Base-by-base conservation (phyloP, 2,329 filamentous ascomycete genomes). In the Thelonectria blattea region DNA sequence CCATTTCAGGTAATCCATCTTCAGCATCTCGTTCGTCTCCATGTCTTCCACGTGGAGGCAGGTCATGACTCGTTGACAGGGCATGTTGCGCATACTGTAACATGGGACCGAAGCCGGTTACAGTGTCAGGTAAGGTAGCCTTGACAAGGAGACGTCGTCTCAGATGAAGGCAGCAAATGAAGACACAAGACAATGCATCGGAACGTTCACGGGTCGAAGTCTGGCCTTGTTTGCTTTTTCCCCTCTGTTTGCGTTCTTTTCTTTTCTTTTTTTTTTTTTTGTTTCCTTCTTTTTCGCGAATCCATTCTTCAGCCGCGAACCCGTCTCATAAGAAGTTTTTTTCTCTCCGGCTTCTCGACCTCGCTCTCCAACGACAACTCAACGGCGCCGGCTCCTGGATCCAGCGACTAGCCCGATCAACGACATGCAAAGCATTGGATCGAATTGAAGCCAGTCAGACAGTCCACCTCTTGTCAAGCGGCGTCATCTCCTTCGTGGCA, bases 401-500 rank as follows among this genome's bases (percentile, higher is more conserved):
- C 37, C 52, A 55, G 17, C 15, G 9, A 22, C 55, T 52, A 58
- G 49, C 47, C 30, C 32, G 32, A 49, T 39, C 48, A 48, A 22
- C 52, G 48, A 41, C 24, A 41, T 61, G 55, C 59, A 54, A 55
- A 50, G 32, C 55, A 61, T 61, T 58, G 45, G 34, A 61, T 58
- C 18, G 39, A 20, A 48, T 17, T 34, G 58, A 43, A 30, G 42
- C 58, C 54, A 61, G 58, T 51, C 43, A 10, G 52, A 51, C 45
- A 52, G 51, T 30, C 49, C 50, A 7, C 42, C 51, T 53, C 55
- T 49, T 56, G 59, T 60, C 50, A 54, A 58, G 50, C 43, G 37
- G 43, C 59, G 56, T 57, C 62, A 53, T 61, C 55, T 60, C 55
- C 47, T 56, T 61, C 51, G 57, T 68, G 65, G 58, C 62, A 67